These are phyloP conservation scores for Jaenimonas drosophilae DNA, from an alignment of 208 protist species.

Conservation along the genomic window DNA sequence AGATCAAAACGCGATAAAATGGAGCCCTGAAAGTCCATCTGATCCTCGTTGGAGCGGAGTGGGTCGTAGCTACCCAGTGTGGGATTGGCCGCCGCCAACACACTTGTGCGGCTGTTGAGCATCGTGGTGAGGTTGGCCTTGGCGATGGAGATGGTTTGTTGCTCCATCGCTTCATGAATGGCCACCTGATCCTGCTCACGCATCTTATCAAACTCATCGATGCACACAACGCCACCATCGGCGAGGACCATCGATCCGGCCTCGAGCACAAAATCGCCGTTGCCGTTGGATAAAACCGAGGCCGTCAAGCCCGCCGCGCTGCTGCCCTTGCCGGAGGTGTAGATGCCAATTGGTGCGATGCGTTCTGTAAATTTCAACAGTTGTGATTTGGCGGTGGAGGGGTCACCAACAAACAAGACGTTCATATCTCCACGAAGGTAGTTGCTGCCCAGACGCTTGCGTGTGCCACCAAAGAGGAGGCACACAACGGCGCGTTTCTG, in stretches of 20 bases:
- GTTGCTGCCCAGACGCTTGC: constrained; percentile 96
- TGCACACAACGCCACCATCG: constrained; percentile 99
- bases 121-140: constrained; percentile 99
- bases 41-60: constrained; percentile 76
- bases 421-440: constrained; percentile 98
- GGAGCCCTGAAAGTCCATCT: constrained; percentile 96
- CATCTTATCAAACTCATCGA: constrained; percentile 99
- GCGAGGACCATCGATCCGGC: constrained; percentile 99
- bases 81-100: constrained; percentile 99
- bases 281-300: constrained; percentile 86
- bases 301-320: constrained; percentile 98
- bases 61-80: constrained; percentile 93
- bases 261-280: constrained; percentile 98
- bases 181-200: constrained; percentile 95
- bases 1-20: constrained; percentile 99
- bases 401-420: constrained; percentile 99
- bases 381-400: constrained; percentile 98
- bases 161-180: constrained; percentile 99
- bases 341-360: constrained; percentile 96
- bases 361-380: constrained; percentile 98
- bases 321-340: constrained; percentile 99
- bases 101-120: constrained; percentile 98
- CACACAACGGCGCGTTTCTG: constrained; percentile 95
- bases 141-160: constrained; percentile 99
- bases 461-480: constrained; percentile 97